These are phyloP conservation scores for Leccinum huronense DNA, from an alignment of 1,284 basidiomycete genomes.

Conservation along the genomic window DNA sequence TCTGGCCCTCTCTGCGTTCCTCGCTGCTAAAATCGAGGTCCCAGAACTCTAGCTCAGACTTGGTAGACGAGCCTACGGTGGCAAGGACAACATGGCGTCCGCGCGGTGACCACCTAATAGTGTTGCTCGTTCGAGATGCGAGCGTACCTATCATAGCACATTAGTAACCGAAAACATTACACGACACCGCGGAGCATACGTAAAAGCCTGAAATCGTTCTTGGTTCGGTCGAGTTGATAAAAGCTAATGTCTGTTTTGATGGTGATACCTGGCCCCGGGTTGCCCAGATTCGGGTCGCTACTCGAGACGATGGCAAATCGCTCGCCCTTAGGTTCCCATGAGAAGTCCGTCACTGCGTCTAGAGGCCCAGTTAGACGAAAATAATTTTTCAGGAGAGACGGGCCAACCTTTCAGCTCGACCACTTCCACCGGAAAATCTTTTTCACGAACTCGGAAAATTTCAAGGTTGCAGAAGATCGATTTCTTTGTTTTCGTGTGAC, in stretches of 20 bases:
- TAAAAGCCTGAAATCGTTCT: constrained; percentile 93
- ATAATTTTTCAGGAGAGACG: constrained; percentile 9
- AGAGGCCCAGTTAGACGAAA: constrained; percentile 16
- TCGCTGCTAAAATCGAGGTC: constrained; percentile 91
- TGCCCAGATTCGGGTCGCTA: constrained; percentile 91
- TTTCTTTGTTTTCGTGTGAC: constrained; percentile 99
- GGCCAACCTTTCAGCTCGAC: constrained; percentile 87
- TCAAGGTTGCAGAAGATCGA: constrained; percentile 99
- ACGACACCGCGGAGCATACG: constrained; percentile 47
- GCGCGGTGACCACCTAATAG: constrained; percentile 96
- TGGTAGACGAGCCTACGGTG: constrained; percentile 91
- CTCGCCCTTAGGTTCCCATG: constrained; percentile 97
- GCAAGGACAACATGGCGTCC: constrained; percentile 96
- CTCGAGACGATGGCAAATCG: constrained; percentile 96
- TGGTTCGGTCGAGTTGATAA: constrained; percentile 90
- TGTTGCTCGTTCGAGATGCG: constrained; percentile 87
- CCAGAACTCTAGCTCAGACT: constrained; percentile 99
- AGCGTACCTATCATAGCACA: constrained; percentile 59
- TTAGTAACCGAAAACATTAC: constrained; percentile 9
- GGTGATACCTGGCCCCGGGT: constrained; percentile 84
- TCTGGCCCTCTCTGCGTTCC: constrained; percentile 65
- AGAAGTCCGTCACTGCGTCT: constrained; percentile 97
- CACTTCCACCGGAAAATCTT: constrained; percentile 97
- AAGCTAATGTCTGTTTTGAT: constrained; percentile 98
- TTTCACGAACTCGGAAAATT: constrained; percentile 96